Evolutionary conservation across 2,329 filamentous ascomycete genomes (phyloP), one percentile per base, ranked within the genome.

Genomic region (Epichloe sylvatica): DNA sequence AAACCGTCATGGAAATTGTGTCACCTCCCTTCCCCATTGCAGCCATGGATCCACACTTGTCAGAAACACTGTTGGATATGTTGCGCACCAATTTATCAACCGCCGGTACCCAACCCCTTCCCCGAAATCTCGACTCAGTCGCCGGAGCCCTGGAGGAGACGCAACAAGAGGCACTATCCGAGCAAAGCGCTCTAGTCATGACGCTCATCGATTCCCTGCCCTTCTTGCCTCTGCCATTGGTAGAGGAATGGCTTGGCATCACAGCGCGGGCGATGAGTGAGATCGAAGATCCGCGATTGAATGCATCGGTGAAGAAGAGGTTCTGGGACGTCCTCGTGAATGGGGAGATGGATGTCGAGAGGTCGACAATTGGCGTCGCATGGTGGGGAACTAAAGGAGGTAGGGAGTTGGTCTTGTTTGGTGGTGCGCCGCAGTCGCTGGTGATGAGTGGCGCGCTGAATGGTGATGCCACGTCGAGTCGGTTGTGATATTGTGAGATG

Each of bases 331-430:
- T 88, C 3, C 67, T 95, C 9, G 82, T 82, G 39, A 81, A 77
- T 57, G 88, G 88, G 3, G 88, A 94, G 68, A 84, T 95, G 80
- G 89, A 95, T 65, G 83, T 94, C 23, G 86, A 94, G 62, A 76
- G 88, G 52, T 83, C 86, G 6, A 79, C 83, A 39, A 75, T 85
- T 34, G 88, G 84, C 45, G 84, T 94, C 17, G 78, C 80, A 2
- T 96, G 90, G 90, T 95, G 90, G 90, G 85, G 81, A 11, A 74
- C 72, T 12, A 66, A 66, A 36, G 76, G 76, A 6, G 77, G 67
- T 68, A 78, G 63, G 63, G 76, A 75, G 54, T 60, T 76, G 54
- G 67, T 78, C 7, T 52, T 75, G 56, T 46, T 53, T 51, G 56
- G 58, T 53, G 54, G 54, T 12, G 15, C 52, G 21, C 44, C 48